phyloP scores from a whole-genome alignment of 176 grass and related monocot genomes.

The Alopecurus myosuroides region DNA sequence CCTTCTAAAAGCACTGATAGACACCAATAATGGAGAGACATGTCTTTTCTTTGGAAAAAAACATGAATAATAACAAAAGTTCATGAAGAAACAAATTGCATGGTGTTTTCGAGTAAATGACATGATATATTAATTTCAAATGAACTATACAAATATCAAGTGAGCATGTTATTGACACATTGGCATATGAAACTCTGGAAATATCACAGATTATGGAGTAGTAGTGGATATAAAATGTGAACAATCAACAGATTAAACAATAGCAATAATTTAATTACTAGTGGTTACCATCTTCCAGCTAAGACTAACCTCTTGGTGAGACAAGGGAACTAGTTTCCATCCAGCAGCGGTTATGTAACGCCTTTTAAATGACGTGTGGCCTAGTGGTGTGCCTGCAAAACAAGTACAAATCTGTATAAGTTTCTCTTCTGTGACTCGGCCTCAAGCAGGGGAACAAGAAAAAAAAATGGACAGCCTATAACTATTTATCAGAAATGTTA shows the following conservation, averaged over 20 bases:
- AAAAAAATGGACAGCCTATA: not conserved
- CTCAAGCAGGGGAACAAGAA: not conserved
- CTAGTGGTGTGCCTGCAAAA: constrained; percentile 73
- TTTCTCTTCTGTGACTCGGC: constrained; percentile 1
- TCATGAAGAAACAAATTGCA: not conserved
- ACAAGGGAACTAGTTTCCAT: constrained; percentile 86
- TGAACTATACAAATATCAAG: not conserved
- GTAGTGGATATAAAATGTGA: not conserved
- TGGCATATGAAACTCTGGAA: not conserved
- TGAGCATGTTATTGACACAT: not conserved
- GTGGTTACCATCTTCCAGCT: not conserved
- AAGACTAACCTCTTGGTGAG: constrained; percentile 71
- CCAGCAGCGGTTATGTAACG: constrained; percentile 68
- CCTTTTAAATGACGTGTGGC: constrained; percentile 77
- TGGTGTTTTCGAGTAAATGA: not conserved
- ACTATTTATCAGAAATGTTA: not conserved
- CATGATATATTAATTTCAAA: not conserved
- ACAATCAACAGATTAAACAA: not conserved
- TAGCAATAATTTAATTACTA: not conserved
- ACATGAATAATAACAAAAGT: not conserved
- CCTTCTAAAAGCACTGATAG: not conserved
- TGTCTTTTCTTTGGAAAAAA: not conserved
- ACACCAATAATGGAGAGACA: not conserved
- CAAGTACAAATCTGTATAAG: not conserved
- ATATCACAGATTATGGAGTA: not conserved